A percentile compares a stretch with the other conserved stretches of the same genome.
These are phyloP conservation scores for Candida taoyuanica DNA, from an alignment of 805 yeast species.

Conservation along the genomic window DNA sequence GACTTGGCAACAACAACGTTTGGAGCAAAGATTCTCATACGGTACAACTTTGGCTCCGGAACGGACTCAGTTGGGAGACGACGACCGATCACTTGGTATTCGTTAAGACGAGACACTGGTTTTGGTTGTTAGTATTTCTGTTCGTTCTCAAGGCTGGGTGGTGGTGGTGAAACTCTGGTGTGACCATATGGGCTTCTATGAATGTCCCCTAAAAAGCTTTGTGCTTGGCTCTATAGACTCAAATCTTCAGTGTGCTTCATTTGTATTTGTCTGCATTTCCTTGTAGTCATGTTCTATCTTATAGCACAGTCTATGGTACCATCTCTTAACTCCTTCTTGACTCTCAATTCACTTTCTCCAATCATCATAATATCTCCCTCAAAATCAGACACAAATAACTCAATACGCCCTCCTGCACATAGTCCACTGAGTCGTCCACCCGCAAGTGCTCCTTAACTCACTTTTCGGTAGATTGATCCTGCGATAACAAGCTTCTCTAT, in stretches of 20 bases:
- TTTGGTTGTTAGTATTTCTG: constrained; percentile 6
- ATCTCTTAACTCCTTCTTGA: not conserved
- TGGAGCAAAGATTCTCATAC: constrained; percentile 99
- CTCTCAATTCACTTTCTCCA: not conserved
- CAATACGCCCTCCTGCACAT: too few species aligned
- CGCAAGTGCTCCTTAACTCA: constrained; percentile 23
- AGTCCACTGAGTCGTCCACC: too few species aligned
- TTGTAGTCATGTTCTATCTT: too few species aligned
- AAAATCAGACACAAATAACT: not conserved
- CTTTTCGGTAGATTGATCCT: constrained; percentile 27
- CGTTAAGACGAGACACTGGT: constrained; percentile 92
- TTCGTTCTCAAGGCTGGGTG: too few species aligned
- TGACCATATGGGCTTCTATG: too few species aligned
- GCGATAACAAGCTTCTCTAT: constrained; percentile 6
- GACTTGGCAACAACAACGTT: constrained; percentile 99
- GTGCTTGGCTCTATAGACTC: too few species aligned
- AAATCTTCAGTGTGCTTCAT: too few species aligned
- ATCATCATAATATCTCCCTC: not conserved
- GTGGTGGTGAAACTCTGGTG: too few species aligned
- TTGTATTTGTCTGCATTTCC: too few species aligned
- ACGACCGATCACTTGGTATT: constrained; percentile 99
- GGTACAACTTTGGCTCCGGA: constrained; percentile 99
- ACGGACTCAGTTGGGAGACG: constrained; percentile 98
- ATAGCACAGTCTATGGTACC: too few species aligned
- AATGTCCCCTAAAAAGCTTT: too few species aligned